These are phyloP conservation scores for Penicillium sp. DNA, from an alignment of 2,329 filamentous ascomycete species.

Conservation along the genomic window DNA sequence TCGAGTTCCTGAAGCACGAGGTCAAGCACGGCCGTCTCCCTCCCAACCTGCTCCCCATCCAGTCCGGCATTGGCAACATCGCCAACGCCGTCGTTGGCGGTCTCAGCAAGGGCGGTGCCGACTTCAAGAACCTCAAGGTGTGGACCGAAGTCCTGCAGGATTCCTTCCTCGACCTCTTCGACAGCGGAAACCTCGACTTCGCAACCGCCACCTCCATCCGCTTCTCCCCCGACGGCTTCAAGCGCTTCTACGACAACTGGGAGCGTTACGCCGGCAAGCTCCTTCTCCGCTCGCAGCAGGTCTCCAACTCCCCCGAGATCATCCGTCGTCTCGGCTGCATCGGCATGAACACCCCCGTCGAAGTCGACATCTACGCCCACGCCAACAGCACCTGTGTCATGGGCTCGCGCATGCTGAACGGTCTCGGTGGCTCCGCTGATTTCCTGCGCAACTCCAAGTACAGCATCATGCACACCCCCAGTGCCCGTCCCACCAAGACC, in stretches of 20 bases:
- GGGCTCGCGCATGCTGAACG: constrained; percentile 84
- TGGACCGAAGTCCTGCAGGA: constrained; percentile 95
- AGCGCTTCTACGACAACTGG: constrained; percentile 86
- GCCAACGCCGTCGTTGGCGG: constrained; percentile 89
- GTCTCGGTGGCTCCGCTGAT: constrained; percentile 76
- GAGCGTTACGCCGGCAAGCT: constrained; percentile 77
- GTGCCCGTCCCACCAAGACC: constrained; percentile 73
- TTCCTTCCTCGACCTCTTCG: constrained; percentile 89
- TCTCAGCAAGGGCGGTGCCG: constrained; percentile 67
- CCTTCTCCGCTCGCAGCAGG: constrained; percentile 80
- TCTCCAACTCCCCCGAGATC: constrained; percentile 87
- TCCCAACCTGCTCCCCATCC: constrained; percentile 72
- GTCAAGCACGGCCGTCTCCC: constrained; percentile 76
- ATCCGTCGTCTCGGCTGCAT: constrained; percentile 84
- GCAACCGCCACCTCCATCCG: constrained; percentile 87
- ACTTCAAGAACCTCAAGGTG: constrained; percentile 84
- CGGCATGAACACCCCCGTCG: constrained; percentile 92
- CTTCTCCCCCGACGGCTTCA: constrained; percentile 87
- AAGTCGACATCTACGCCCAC: constrained; percentile 92
- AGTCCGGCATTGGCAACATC: constrained; percentile 90
- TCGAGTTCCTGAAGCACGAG: constrained; percentile 84
- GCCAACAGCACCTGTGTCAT: constrained; percentile 89
- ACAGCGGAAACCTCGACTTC: constrained; percentile 82
- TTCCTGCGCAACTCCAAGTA: constrained; percentile 79
- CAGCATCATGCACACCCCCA: constrained; percentile 91